Percentiles rank a stretch among this genome's conserved stretches.
Conservation (phyloP, 371 early-diverging fungal genomes). For the Batkoa obscura region DNA sequence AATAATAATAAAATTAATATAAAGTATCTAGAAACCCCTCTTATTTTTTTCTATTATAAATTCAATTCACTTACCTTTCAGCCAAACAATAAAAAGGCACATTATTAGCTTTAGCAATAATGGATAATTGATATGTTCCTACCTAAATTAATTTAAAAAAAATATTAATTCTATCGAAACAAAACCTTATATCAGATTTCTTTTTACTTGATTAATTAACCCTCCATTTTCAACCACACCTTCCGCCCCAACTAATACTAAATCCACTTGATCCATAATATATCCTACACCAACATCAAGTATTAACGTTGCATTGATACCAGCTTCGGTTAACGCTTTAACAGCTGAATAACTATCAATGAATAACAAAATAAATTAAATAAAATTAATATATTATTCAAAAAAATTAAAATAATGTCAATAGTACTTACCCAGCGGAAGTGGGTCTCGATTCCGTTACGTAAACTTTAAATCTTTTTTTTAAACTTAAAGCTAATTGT, state of each 20-base stretch:
- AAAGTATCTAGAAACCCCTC: not conserved
- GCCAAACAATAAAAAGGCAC: slow-evolving; percentile 91
- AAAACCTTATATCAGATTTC: too few relatives aligned
- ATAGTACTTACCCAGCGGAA: slow-evolving; percentile 40
- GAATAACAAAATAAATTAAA: slow-evolving; percentile 2
- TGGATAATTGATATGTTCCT: slow-evolving; percentile 82
- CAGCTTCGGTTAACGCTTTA: slow-evolving; percentile 41
- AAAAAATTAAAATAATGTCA: too few relatives aligned
- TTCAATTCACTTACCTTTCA: slow-evolving; percentile 76
- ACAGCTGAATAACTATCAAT: slow-evolving; percentile 44
- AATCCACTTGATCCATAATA: slow-evolving; percentile 80
- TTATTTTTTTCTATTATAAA: too few relatives aligned
- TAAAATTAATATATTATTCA: too few relatives aligned
- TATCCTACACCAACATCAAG: slow-evolving; percentile 86
- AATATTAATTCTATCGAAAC: too few relatives aligned
- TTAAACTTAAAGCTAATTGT: slow-evolving; percentile 46
- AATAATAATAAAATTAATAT: slow-evolving; percentile 1
- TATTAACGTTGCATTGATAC: slow-evolving; percentile 73
- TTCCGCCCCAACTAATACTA: slow-evolving; percentile 93
- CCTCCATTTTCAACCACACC: slow-evolving; percentile 96
- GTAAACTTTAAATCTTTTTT: slow-evolving; percentile 72
- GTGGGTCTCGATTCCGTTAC: slow-evolving; percentile 71
- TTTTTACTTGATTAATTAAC: slow-evolving; percentile 83
- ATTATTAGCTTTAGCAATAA: slow-evolving; percentile 79
- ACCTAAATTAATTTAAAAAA: too few relatives aligned